Conservation (phyloP, 176 grass and related monocot genomes). For the Alloteropsis semialata region DNA sequence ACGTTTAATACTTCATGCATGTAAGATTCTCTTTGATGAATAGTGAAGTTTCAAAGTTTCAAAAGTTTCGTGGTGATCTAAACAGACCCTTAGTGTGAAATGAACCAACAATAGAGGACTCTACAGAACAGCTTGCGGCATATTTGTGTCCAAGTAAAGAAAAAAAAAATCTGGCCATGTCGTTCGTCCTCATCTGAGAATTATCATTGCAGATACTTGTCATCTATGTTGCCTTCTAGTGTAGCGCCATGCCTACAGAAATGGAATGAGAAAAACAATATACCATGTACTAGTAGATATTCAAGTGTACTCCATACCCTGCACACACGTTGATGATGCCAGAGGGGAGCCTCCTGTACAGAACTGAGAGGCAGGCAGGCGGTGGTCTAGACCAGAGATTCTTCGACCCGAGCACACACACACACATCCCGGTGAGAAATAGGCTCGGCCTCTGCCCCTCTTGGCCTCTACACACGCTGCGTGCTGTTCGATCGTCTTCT, state of each 20-base stretch:
- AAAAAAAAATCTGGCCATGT: neutral
- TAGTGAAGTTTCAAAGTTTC: no score
- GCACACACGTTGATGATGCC: neutral
- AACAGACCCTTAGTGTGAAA: no score
- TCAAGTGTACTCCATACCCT: conserved; percentile 7
- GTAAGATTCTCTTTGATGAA: no score
- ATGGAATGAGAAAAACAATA: neutral
- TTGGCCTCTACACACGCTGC: neutral
- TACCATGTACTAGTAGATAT: neutral
- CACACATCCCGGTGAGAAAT: conserved; percentile 4
- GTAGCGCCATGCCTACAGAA: neutral
- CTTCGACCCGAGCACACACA: neutral
- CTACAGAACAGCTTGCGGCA: neutral
- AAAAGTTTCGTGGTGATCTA: no score
- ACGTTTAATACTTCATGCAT: no score
- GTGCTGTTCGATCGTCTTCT: neutral
- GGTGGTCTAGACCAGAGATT: conserved; percentile 2
- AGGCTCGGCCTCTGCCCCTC: no score
- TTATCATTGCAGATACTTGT: neutral
- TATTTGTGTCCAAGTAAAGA: neutral
- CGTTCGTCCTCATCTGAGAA: neutral
- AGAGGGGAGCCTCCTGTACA: conserved; percentile 9
- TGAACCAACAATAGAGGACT: neutral
- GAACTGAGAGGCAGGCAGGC: neutral
- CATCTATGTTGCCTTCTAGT: neutral